Evolutionary conservation across 768 basidiomycete genomes (phyloP).

Genomic region (Tephrocybe sp.): DNA sequence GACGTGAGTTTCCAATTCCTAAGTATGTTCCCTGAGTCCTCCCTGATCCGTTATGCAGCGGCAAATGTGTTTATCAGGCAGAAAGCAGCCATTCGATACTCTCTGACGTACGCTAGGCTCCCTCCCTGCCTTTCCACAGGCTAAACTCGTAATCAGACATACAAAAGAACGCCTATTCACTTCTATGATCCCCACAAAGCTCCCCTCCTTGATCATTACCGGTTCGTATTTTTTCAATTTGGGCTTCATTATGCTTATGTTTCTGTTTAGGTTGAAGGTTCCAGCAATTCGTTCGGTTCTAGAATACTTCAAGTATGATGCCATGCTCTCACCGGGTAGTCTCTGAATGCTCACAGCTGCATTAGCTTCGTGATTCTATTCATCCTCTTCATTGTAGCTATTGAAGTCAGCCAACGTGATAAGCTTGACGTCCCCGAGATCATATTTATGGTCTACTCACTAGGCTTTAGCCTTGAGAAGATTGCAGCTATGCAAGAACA

Average conservation of each 20-base stretch:
- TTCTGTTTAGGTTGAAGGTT: constrained; percentile 73
- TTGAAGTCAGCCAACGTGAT: constrained; percentile 67
- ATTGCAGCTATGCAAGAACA: constrained; percentile 95
- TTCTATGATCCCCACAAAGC: constrained; percentile 95
- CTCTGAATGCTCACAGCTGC: constrained; percentile 3
- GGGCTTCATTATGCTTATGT: background rate
- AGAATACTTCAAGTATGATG: constrained; percentile 77
- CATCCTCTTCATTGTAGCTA: constrained; percentile 72
- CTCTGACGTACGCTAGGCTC: constrained; percentile 64
- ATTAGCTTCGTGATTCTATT: constrained; percentile 78
- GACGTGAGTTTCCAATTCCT: constrained; percentile 45
- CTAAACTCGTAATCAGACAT: constrained; percentile 53
- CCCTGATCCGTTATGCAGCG: constrained; percentile 39
- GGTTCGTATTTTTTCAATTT: constrained; percentile 41
- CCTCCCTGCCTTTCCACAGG: background rate
- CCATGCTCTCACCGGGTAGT: background rate
- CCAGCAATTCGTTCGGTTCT: constrained; percentile 88
- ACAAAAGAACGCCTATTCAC: constrained; percentile 88
- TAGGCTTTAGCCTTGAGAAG: constrained; percentile 90
- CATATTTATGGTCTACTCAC: constrained; percentile 73
- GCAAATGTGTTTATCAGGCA: constrained; percentile 89
- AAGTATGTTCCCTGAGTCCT: background rate
- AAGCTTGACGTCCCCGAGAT: constrained; percentile 64
- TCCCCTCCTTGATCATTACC: constrained; percentile 92
- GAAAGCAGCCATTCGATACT: constrained; percentile 86